Base-by-base conservation (phyloP, 2,329 filamentous ascomycete genomes). In the Scedosporium aurantiacum region DNA sequence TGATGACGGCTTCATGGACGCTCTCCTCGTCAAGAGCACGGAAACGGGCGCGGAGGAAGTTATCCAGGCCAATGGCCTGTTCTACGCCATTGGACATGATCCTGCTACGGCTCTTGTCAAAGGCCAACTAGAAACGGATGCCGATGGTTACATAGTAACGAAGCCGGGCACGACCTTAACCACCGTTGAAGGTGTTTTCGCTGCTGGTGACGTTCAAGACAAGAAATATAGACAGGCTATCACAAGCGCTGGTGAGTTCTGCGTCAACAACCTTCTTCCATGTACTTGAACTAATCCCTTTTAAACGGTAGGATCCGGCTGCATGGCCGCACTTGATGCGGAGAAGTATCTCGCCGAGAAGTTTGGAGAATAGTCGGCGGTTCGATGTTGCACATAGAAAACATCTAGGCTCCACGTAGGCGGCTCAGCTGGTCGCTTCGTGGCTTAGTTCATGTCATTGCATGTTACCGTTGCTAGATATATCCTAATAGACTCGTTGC, bases 191-290 rank as follows among this genome's bases (percentile, higher is more conserved):
- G 94, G 94, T 73, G 91, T 99, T 21, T 99, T 97, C 72, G 94
- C 94, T 43, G 94, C 93, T 8, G 94, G 94, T 65, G 94, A 99
- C 72, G 95, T 99, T 8, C 94, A 99, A 79, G 95, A 99, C 74
- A 99, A 97, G 87, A 86, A 88, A 72, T 99, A 99, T 75, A 85
- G 94, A 73, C 94, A 99, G 79, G 94, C 94, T 56, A 95, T 99
- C 67, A 99, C 94, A 66, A 97, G 92, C 77, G 94, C 94, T 68
- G 93, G 91, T 91, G 79, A 72, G 87, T 83, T 6, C 10, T 28
- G 18, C 37, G 16, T 25, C 14, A 25, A 10, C 18, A 50, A 50
- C 43, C 41, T 21, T 52, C 27, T 5, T 56, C 52, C 18, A 58
- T 7, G 47, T 32, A 25, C 23, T 18, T 23, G 40, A n/a, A 61